phyloP scores from a whole-genome alignment of 768 basidiomycete genomes.

The Crepidotus variabilis region DNA sequence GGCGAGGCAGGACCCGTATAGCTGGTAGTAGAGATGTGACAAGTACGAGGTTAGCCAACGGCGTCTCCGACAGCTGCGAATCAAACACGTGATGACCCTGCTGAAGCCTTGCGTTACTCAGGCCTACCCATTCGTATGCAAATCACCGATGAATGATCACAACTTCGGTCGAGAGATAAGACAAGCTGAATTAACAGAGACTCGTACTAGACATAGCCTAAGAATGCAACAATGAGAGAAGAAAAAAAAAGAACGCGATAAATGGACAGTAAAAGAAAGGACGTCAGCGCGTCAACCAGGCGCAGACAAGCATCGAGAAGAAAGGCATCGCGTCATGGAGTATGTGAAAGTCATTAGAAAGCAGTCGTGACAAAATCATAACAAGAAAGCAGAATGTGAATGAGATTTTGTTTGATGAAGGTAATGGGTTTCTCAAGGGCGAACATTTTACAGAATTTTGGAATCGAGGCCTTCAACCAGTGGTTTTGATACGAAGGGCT shows the following conservation, averaged over 20 bases:
- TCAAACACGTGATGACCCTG: slow-evolving; percentile 2
- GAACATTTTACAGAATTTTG: not conserved
- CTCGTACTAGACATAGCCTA: not conserved
- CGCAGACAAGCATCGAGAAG: not conserved
- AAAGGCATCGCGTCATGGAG: not conserved
- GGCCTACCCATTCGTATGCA: too few species aligned
- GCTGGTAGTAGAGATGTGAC: slow-evolving; percentile 7
- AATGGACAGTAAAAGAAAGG: not conserved
- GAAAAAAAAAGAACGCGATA: not conserved
- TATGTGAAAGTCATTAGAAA: not conserved
- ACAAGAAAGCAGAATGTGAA: not conserved
- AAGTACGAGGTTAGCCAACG: slow-evolving; percentile 3
- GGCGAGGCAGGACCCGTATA: slow-evolving; percentile 8
- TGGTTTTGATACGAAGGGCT: slow-evolving; percentile 50
- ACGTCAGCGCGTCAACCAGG: not conserved
- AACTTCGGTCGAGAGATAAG: not conserved
- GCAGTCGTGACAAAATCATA: not conserved
- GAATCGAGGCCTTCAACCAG: slow-evolving; percentile 10
- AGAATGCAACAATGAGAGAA: not conserved
- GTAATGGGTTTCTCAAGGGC: too few species aligned
- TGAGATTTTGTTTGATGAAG: too few species aligned
- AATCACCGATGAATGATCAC: not conserved
- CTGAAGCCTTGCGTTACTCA: too few species aligned
- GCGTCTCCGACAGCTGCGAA: not conserved
- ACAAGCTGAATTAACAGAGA: not conserved